Evolutionary conservation across 2,329 filamentous ascomycete genomes (phyloP).

Genomic region (Fusarium nematophilum): DNA sequence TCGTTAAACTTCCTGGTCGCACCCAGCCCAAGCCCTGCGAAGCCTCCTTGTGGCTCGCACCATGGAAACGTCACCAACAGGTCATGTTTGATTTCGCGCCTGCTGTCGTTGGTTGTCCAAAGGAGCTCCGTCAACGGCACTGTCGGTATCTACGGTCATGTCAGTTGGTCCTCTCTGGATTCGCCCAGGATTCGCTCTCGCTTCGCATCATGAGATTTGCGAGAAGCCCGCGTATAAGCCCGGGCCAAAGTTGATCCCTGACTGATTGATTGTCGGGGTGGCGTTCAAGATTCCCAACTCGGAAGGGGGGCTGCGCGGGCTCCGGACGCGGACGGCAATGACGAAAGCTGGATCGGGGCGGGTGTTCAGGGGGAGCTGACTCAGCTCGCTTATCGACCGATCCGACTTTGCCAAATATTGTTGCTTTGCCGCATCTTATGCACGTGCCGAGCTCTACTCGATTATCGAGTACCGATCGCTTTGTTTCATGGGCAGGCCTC

Average conservation of each 20-base stretch:
- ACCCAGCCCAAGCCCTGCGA: conserved; percentile 30
- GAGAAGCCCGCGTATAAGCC: conserved; percentile 20
- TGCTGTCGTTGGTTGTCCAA: conserved; percentile 22
- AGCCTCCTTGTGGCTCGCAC: conserved; percentile 35
- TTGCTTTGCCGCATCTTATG: conserved; percentile 6
- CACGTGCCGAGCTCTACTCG: background rate
- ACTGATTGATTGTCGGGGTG: conserved; percentile 10
- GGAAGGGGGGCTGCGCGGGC: conserved; percentile 2
- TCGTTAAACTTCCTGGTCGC: conserved; percentile 5
- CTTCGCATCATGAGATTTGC: background rate
- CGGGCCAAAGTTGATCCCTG: conserved; percentile 23
- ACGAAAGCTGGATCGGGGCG: conserved; percentile 1
- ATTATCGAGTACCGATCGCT: background rate
- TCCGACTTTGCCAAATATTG: background rate
- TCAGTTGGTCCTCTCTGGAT: conserved; percentile 16
- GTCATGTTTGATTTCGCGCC: conserved; percentile 31
- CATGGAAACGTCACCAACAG: conserved; percentile 43
- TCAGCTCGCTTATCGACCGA: conserved; percentile 13
- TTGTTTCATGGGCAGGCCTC: background rate
- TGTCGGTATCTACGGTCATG: conserved; percentile 1
- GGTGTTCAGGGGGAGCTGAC: conserved; percentile 3
- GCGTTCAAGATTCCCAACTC: conserved; percentile 23
- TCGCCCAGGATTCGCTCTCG: background rate
- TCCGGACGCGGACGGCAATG: conserved; percentile 8
- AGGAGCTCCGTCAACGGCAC: background rate